Conservation (phyloP, 2,329 filamentous ascomycete genomes). For the Clarireedia hainanense region DNA sequence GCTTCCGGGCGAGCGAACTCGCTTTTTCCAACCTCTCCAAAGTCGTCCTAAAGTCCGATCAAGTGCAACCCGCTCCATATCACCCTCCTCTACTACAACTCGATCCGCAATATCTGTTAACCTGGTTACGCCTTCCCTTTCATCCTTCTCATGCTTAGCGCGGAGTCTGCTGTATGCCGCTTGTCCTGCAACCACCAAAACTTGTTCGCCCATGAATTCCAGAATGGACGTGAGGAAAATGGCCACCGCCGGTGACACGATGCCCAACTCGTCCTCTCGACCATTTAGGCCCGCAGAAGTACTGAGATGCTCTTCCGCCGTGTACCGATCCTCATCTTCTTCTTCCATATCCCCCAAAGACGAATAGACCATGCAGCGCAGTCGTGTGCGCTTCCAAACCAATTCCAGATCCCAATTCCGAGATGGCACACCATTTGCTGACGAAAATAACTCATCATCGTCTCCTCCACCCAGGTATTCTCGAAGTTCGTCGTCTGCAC, state of each 20-base stretch:
- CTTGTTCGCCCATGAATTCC: conserved; percentile 89
- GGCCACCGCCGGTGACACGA: conserved; percentile 81
- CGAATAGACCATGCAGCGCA: conserved; percentile 98
- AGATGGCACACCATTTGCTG: conserved; percentile 42
- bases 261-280: conserved; percentile 40
- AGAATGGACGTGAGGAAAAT: conserved; percentile 95
- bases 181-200: conserved; percentile 78
- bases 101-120: conserved; percentile 49
- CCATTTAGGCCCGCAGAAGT: conserved; percentile 49
- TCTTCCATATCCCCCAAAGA: conserved; percentile 95
- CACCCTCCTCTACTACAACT: conserved; percentile 78
- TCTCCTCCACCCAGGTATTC: conserved; percentile 78
- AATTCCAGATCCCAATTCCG: conserved; percentile 82
- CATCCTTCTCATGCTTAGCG: conserved; percentile 49
- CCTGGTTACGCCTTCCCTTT: conserved; percentile 41
- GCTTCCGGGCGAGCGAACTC: conserved; percentile 51
- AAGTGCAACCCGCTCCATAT: conserved; percentile 88
- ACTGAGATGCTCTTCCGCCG: conserved; percentile 67
- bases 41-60: conserved; percentile 81
- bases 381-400: conserved; percentile 85
- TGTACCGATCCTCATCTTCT: conserved; percentile 87
- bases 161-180: conserved; percentile 66
- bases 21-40: conserved; percentile 94
- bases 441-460: conserved; percentile 59
- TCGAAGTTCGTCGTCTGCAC: conserved; percentile 76